Evolutionary conservation across 2,329 filamentous ascomycete genomes (phyloP), one percentile per base, ranked within the genome.

Genomic region (Colletotrichum magnum): DNA sequence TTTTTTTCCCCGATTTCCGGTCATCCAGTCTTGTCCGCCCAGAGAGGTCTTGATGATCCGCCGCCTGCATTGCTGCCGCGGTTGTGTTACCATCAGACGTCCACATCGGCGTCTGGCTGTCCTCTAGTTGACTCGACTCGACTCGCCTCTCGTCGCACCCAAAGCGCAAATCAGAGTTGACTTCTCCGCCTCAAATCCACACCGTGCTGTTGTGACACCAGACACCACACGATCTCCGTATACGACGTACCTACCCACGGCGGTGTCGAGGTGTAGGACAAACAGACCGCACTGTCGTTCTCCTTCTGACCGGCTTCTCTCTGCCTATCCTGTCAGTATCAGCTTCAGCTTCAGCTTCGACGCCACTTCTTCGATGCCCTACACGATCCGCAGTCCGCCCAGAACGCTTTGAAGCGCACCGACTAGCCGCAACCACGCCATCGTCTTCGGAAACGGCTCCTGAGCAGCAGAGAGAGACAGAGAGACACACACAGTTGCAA

Each of bases 351-450:
- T 59, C 48, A 54, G 28, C 52, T 36, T 18, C 57, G 5, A 43
- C 26, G 21, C 51, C 47, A 48, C 26, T 45, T 18, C 47, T 26
- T 18, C 10, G 6, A 50, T 18, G 6, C 7, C 36, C 5, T 24
- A 45, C 43, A 50, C 2, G 57, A 59, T 60, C 32, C 47, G 58
- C 43, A 43, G 50, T 43, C 24, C 48, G 48, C 21, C 36, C 32
- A 43, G 28, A 43, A 54, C 41, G 59, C 64, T 51, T 67, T 26
- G 43, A 41, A 51, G 21, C 41, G 64, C 58, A 67, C 51, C 58
- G 64, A 57, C 58, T 45, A 52, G 41, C 41, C 13, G 41, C 16
- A 43, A 43, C 41, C 48, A 39, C 43, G 18, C 45, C 24, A 52
- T 32, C 43, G 32, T 24, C 15, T 26, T 45, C 52, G 45, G 52